These are phyloP conservation scores for Phytophthora lateralis DNA, from an alignment of 352 stramenopile genomes.

Conservation along the genomic window DNA sequence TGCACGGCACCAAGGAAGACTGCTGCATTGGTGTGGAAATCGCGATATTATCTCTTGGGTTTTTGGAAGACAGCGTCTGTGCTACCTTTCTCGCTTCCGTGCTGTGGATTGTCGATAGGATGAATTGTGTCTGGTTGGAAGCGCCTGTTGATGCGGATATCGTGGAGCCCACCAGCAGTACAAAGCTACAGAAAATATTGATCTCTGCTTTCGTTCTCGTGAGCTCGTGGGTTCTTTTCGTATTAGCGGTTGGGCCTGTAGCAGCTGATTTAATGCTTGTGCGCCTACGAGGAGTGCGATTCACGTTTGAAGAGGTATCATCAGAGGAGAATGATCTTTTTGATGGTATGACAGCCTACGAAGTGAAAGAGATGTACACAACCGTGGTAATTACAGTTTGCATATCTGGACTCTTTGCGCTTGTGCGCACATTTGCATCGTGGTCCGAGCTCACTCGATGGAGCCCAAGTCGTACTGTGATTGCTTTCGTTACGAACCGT, in stretches of 20 bases:
- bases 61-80: conserved; percentile 44
- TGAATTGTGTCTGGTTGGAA: background rate
- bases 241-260: conserved; percentile 23
- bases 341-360: conserved; percentile 8
- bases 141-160: background rate
- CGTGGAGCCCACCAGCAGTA: background rate
- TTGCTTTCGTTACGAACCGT: background rate
- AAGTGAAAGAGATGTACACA: conserved; percentile 18
- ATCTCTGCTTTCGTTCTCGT: conserved; percentile 7
- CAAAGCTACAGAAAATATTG: background rate
- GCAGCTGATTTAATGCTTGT: conserved; percentile 40
- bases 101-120: conserved; percentile 23
- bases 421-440: conserved; percentile 9
- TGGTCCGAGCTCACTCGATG: conserved; percentile 14
- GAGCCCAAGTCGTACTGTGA: conserved; percentile 8
- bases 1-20: conserved; percentile 23
- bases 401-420: conserved; percentile 11
- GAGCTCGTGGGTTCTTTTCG: conserved; percentile 31
- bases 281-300: conserved; percentile 34
- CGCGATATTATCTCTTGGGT: conserved; percentile 26
- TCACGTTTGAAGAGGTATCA: conserved; percentile 46
- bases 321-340: conserved; percentile 11
- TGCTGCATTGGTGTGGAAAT: conserved; percentile 11
- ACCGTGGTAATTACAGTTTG: background rate
- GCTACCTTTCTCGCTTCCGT: conserved; percentile 26